Evolutionary conservation across 345 rosid species (phyloP).

Genomic region (Dimocarpus longan): DNA sequence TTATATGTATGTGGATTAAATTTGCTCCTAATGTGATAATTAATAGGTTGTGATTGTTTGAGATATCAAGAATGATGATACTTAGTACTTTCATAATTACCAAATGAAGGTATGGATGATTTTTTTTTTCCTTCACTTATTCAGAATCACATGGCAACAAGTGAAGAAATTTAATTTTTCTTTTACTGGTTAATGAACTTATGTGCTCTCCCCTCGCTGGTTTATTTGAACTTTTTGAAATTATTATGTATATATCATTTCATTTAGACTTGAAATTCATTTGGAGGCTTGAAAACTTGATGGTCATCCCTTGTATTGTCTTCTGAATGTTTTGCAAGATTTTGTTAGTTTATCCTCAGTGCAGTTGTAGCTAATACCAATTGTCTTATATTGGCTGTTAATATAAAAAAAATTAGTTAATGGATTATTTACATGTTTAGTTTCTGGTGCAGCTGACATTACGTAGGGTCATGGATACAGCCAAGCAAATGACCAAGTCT

Average conservation of each 20-base stretch:
- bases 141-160: background rate
- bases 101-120: background rate
- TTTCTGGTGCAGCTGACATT: conserved; percentile 72
- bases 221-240: background rate
- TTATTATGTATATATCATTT: background rate
- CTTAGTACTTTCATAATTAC: background rate
- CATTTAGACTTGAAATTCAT: background rate
- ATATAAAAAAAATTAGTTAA: conserved; percentile 1
- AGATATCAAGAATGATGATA: background rate
- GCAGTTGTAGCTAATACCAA: background rate
- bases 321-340: background rate
- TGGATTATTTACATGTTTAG: conserved; percentile 12
- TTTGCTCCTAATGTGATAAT: background rate
- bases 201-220: background rate
- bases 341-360: background rate
- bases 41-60: background rate
- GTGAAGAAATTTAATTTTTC: background rate
- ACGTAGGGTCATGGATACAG: conserved; percentile 95
- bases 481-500: conserved; percentile 84
- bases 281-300: background rate
- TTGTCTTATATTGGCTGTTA: conserved; percentile 12
- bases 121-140: background rate
- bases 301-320: background rate
- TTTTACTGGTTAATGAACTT: background rate
- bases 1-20: background rate